These are phyloP conservation scores for Fusarium nygamai DNA, from an alignment of 2,329 filamentous ascomycete genomes.

Conservation along the genomic window DNA sequence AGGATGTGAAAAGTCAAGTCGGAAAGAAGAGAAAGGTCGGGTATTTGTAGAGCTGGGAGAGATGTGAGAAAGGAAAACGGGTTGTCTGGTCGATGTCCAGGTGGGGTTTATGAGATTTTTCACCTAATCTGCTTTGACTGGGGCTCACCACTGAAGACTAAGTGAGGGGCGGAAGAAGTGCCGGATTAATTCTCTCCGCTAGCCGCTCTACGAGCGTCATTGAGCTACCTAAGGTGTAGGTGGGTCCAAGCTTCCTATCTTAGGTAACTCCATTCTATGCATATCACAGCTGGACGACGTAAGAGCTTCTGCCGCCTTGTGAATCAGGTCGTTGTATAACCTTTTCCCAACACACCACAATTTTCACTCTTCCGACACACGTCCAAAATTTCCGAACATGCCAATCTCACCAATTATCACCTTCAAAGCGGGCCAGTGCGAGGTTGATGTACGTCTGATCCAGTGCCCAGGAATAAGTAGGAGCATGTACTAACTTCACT, in stretches of 20 bases:
- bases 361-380: neutral
- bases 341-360: conserved; percentile 12
- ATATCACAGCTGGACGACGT: conserved; percentile 48
- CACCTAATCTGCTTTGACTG: conserved; percentile 43
- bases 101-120: conserved; percentile 57
- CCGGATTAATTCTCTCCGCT: conserved; percentile 22
- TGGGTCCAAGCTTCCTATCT: conserved; percentile 11
- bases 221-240: neutral
- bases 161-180: conserved; percentile 11
- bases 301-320: conserved; percentile 53
- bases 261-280: conserved; percentile 27
- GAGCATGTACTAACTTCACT: conserved; percentile 31
- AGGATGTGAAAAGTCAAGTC: conserved; percentile 41
- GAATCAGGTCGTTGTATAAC: conserved; percentile 15
- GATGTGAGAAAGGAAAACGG: conserved; percentile 47
- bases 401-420: conserved; percentile 88
- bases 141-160: conserved; percentile 12
- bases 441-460: conserved; percentile 73
- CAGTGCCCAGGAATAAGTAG: conserved; percentile 1
- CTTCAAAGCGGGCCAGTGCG: conserved; percentile 94
- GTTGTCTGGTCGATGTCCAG: conserved; percentile 51
- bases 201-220: conserved; percentile 9
- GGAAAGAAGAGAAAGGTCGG: conserved; percentile 39
- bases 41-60: conserved; percentile 45
- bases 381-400: conserved; percentile 61